Evolutionary conservation across 768 basidiomycete species (phyloP), one percentile per base, ranked within the genome.

Genomic region (Macrolepiota fuliginosa): DNA sequence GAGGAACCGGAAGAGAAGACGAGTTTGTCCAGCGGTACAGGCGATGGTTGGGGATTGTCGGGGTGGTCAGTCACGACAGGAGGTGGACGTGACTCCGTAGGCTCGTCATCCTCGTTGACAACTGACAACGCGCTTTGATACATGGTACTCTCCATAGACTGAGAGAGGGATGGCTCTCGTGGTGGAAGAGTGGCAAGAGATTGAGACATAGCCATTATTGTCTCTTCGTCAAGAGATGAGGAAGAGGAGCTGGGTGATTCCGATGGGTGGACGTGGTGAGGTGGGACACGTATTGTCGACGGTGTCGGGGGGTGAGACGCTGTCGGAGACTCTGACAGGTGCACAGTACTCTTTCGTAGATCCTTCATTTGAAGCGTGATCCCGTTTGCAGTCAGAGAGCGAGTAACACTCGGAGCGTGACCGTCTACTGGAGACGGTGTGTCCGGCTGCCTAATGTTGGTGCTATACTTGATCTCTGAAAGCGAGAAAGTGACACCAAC

Each of bases 171-270:
- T 6, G 66, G 65, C 9, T 81, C 58, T 46, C 77, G 70, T 12
- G 79, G 82, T 42, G 84, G 88, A 39, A 94, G 77, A 56, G 74
- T 79, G 2, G 81, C 87, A 36, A 91, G 76, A 4, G 91, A 92
- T 69, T 91, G 89, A 6, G 89, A 88, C 90, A 92, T 91, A 56
- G 81, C 75, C 67, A 84, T 73, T 50, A 83, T 83, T 5, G 82
- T 78, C 32, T 85, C 83, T 65, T 90, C 88, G 63, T 92, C 90
- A 39, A 90, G 69, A 35, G 83, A 85, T 5, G 86, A 85, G 0
- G 78, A 76, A 0, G 86, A 87, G 11, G 86, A 86, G 24, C 74
- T 70, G 27, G 81, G 78, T 46, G 85, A 84, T 40, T 66, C 65
- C n/a, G 79, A 67, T 9, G 58, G 66, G 53, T 73, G 70, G 57